A percentile compares a stretch with the other conserved stretches of the same genome.
These are phyloP conservation scores for Nakazawaea populi DNA, from an alignment of 805 yeast genomes.

Conservation along the genomic window DNA sequence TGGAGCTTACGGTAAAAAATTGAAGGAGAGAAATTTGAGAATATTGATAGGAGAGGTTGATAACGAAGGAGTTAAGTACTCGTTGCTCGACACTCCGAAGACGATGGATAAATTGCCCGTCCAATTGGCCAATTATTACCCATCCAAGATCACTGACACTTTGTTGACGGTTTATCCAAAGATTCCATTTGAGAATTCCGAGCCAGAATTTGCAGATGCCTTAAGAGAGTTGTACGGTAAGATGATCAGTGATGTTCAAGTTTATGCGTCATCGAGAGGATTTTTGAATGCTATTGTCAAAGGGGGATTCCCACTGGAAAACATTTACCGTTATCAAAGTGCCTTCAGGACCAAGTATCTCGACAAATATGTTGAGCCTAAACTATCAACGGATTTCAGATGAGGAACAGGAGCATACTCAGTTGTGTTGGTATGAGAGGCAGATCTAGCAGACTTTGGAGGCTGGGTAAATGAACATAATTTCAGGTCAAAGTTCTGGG, in stretches of 20 bases:
- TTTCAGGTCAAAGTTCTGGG: too few species aligned
- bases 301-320: slow-evolving; percentile 23
- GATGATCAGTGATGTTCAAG: slow-evolving; percentile 33
- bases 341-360: slow-evolving; percentile 23
- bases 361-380: slow-evolving; percentile 15
- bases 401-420: too few species aligned
- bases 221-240: slow-evolving; percentile 25
- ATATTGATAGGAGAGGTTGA: slow-evolving; percentile 28
- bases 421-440: too few species aligned
- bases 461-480: too few species aligned
- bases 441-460: too few species aligned
- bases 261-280: slow-evolving; percentile 31
- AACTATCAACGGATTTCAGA: background rate
- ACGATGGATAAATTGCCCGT: slow-evolving; percentile 22
- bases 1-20: slow-evolving; percentile 23
- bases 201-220: slow-evolving; percentile 16
- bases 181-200: slow-evolving; percentile 13
- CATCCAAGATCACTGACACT: slow-evolving; percentile 22
- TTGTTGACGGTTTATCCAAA: slow-evolving; percentile 14
- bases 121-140: slow-evolving; percentile 32
- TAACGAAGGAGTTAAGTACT: slow-evolving; percentile 28
- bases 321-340: slow-evolving; percentile 26
- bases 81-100: slow-evolving; percentile 25
- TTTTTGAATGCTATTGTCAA: slow-evolving; percentile 24
- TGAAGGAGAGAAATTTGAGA: slow-evolving; percentile 17